These are phyloP conservation scores for Anthoceros angustus DNA, from an alignment of 225 moss, liverwort and hornwort species.

Conservation along the genomic window DNA sequence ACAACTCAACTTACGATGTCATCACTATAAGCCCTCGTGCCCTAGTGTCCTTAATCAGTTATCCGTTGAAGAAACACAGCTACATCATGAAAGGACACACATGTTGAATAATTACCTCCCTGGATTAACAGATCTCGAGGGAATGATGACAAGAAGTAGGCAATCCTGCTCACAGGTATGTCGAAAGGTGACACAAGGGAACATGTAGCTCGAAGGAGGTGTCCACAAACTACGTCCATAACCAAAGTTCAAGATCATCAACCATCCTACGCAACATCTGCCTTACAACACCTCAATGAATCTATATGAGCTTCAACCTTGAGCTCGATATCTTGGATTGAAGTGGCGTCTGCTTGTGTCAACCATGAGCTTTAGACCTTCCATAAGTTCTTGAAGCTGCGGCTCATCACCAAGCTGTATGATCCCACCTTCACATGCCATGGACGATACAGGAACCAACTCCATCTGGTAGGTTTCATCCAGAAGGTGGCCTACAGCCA, in stretches of 20 bases:
- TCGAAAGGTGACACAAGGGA: slow-evolving; percentile 34
- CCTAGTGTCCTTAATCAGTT: background rate
- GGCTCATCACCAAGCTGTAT: slow-evolving; percentile 14
- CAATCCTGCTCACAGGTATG: slow-evolving; percentile 39
- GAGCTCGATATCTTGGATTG: slow-evolving; percentile 37
- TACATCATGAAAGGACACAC: background rate
- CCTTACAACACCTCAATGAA: background rate
- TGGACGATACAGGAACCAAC: slow-evolving; percentile 8
- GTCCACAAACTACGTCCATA: slow-evolving; percentile 37
- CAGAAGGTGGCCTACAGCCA: slow-evolving; percentile 29
- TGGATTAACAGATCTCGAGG: slow-evolving; percentile 37
- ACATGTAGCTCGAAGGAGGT: slow-evolving; percentile 39
- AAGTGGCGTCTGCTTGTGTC: slow-evolving; percentile 39
- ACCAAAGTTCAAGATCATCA: background rate
- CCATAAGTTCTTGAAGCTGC: slow-evolving; percentile 22
- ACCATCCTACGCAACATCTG: background rate
- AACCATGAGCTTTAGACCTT: slow-evolving; percentile 37
- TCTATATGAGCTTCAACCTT: slow-evolving; percentile 21
- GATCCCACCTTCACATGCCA: slow-evolving; percentile 7
- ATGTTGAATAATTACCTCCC: slow-evolving; percentile 24
- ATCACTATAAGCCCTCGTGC: background rate
- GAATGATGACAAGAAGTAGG: slow-evolving; percentile 53
- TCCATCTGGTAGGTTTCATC: slow-evolving; percentile 12
- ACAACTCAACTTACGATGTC: slow-evolving; percentile 9
- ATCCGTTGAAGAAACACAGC: background rate